Evolutionary conservation across 257 asterid genomes (phyloP).

Genomic region (Coffea canephora): DNA sequence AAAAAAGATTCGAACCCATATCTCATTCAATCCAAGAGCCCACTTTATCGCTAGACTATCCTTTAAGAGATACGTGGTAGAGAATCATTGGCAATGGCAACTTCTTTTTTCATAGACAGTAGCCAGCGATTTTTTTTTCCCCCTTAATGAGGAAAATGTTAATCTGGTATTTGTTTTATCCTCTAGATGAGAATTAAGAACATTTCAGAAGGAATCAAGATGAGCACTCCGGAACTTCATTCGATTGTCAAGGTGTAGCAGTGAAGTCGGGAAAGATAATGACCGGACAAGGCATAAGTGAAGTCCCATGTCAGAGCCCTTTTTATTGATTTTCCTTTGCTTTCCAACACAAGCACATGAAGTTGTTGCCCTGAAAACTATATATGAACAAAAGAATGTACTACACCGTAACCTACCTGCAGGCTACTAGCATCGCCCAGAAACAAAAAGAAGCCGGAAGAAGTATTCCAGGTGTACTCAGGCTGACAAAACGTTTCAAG

Average conservation of each 20-base stretch:
- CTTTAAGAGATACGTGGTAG: too few relatives aligned
- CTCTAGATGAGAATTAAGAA: background rate
- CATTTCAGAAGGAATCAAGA: background rate
- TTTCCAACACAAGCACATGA: background rate
- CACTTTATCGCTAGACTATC: too few relatives aligned
- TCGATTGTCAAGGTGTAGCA: background rate
- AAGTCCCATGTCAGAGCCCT: background rate
- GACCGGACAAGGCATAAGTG: background rate
- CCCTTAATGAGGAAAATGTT: too few relatives aligned
- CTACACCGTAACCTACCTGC: background rate
- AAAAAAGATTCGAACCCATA: too few relatives aligned
- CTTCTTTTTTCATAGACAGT: too few relatives aligned
- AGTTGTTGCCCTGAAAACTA: background rate
- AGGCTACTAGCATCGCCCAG: background rate
- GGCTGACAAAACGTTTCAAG: background rate
- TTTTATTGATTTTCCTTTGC: background rate
- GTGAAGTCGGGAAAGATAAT: background rate
- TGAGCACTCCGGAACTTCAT: background rate
- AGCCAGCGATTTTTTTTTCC: too few relatives aligned
- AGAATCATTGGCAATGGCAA: too few relatives aligned
- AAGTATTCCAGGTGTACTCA: conserved; percentile 5
- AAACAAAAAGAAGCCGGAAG: conserved; percentile 6
- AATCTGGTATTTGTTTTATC: too few relatives aligned
- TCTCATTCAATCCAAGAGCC: too few relatives aligned
- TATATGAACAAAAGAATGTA: background rate